phyloP scores from a whole-genome alignment of 129 eudicot genomes.

The Arctium lappa region DNA sequence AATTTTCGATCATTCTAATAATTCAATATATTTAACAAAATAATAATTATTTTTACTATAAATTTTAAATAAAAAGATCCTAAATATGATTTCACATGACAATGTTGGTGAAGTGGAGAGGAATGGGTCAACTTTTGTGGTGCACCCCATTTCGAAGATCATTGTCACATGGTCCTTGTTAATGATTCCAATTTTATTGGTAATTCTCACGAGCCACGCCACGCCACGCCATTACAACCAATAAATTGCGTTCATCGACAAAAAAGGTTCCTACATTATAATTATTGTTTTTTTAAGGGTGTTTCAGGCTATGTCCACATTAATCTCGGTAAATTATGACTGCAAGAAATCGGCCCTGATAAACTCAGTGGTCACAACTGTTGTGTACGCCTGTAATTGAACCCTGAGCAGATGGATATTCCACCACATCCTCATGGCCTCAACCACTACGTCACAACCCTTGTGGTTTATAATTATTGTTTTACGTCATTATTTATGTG shows the following conservation, averaged over 20 bases:
- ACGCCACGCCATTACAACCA: not conserved
- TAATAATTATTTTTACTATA: no score
- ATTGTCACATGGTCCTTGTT: not conserved
- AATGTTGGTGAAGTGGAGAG: not conserved
- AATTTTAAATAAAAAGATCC: not conserved
- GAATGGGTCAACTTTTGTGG: not conserved
- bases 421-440: no score
- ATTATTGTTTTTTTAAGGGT: not conserved
- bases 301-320: no score
- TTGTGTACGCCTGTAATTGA: no score
- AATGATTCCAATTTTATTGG: not conserved
- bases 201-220: not conserved
- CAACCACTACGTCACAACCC: no score
- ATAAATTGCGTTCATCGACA: not conserved
- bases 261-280: not conserved
- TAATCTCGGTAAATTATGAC: no score
- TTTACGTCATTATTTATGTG: not conserved
- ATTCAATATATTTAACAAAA: no score
- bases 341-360: no score
- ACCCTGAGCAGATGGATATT: no score
- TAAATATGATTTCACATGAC: not conserved
- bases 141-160: not conserved
- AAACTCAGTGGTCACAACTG: no score
- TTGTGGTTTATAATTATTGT: not conserved
- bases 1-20: not conserved